phyloP scores from a whole-genome alignment of 2,329 filamentous ascomycete genomes.

The Aspergillus tamarii region DNA sequence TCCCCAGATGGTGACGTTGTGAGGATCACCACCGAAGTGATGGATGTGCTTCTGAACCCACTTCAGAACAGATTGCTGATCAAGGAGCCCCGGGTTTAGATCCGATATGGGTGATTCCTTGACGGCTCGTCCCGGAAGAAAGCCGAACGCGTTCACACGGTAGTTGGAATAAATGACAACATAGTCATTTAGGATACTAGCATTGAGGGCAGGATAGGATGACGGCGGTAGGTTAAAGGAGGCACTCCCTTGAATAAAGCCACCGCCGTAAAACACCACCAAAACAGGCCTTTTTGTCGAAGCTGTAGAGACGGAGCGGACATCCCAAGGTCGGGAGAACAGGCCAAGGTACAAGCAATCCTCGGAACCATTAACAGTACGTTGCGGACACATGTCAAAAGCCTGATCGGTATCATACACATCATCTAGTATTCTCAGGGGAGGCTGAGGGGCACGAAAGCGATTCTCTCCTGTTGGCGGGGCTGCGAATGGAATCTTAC shows the following conservation, averaged over 20 bases:
- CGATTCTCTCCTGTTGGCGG: constrained; percentile 61
- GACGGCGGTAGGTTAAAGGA: constrained; percentile 59
- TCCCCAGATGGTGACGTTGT: constrained; percentile 58
- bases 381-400: constrained; percentile 63
- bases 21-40: constrained; percentile 58
- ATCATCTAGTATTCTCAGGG: constrained; percentile 50
- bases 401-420: constrained; percentile 59
- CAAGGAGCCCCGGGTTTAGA: constrained; percentile 56
- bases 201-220: constrained; percentile 62
- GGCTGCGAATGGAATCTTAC: constrained; percentile 64
- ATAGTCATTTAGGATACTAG: constrained; percentile 55
- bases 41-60: constrained; percentile 59
- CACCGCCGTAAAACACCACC: constrained; percentile 64
- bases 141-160: constrained; percentile 61
- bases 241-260: constrained; percentile 62
- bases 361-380: constrained; percentile 60
- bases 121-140: constrained; percentile 55
- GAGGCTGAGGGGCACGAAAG: constrained; percentile 64
- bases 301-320: constrained; percentile 12
- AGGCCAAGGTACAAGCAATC: constrained; percentile 66
- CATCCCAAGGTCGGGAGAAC: constrained; percentile 61
- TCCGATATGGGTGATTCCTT: constrained; percentile 49
- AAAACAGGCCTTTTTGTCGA: constrained; percentile 54
- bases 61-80: constrained; percentile 56
- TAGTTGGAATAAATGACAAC: constrained; percentile 59